Evolutionary conservation across 2,329 filamentous ascomycete genomes (phyloP).

Genomic region (Bertia moriformis): DNA sequence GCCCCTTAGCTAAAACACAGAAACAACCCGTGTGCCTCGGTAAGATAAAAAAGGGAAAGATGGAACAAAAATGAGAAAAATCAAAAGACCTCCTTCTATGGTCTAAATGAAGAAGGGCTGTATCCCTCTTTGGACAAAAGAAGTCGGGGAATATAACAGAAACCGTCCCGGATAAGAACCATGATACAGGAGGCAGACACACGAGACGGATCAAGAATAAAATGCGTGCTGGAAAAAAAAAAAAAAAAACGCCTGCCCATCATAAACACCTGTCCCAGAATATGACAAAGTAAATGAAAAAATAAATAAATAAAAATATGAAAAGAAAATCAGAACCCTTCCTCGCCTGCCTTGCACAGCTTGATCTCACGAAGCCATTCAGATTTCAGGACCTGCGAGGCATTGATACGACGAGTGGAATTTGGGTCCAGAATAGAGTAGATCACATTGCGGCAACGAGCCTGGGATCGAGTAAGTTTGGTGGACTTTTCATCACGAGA

Average conservation of each 20-base stretch:
- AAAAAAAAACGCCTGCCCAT: neutral
- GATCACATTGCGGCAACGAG: constrained; percentile 93
- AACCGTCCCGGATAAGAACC: too few relatives aligned
- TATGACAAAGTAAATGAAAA: too few relatives aligned
- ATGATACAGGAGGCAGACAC: too few relatives aligned
- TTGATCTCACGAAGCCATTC: constrained; percentile 98
- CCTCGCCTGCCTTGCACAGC: constrained; percentile 88
- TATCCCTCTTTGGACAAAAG: too few relatives aligned
- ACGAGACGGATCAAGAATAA: too few relatives aligned
- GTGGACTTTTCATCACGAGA: neutral
- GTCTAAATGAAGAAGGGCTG: neutral
- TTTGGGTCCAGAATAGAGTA: constrained; percentile 97
- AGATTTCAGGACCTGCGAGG: constrained; percentile 90
- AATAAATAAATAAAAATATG: too few relatives aligned
- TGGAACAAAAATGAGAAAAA: too few relatives aligned
- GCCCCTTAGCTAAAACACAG: neutral
- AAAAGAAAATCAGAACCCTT: constrained; percentile 65
- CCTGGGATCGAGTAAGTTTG: constrained; percentile 33
- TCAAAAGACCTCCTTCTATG: neutral
- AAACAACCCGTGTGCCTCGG: neutral
- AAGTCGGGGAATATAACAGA: too few relatives aligned
- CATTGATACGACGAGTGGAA: constrained; percentile 78
- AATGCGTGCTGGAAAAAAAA: neutral
- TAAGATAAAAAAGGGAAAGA: too few relatives aligned
- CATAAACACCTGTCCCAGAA: neutral